These are phyloP conservation scores for Coniochaeta pulveracea DNA, from an alignment of 2,329 filamentous ascomycete species.

Conservation along the genomic window DNA sequence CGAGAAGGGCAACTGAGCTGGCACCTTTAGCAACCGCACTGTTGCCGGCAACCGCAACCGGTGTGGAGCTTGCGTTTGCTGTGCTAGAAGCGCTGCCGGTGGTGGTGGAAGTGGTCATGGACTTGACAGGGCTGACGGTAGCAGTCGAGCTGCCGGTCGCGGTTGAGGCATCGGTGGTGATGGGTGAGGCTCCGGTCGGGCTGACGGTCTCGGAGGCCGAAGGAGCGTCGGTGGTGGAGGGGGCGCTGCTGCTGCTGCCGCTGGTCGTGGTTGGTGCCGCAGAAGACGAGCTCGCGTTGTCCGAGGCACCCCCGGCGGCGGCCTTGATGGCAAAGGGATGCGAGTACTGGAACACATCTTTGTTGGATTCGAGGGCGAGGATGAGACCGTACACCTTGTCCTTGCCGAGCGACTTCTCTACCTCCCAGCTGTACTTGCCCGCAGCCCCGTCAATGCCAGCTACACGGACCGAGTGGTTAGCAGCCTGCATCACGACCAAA, in stretches of 20 bases:
- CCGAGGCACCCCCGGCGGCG: constrained; percentile 15
- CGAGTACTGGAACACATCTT: constrained; percentile 47
- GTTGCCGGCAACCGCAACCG: constrained; percentile 15
- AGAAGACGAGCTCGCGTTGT: constrained; percentile 15
- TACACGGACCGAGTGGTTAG: no score
- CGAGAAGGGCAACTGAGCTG: constrained; percentile 13
- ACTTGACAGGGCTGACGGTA: constrained; percentile 7
- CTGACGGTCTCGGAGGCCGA: constrained; percentile 16
- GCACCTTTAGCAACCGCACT: constrained; percentile 28
- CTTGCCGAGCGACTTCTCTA: constrained; percentile 31
- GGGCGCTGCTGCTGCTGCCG: constrained; percentile 6
- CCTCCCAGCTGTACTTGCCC: constrained; percentile 37
- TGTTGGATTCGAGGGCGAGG: constrained; percentile 36
- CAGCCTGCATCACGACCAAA: no score
- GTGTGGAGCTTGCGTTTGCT: constrained; percentile 5
- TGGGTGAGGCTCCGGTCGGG: constrained; percentile 14
- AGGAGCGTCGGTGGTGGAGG: constrained; percentile 8
- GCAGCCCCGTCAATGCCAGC: constrained; percentile 33
- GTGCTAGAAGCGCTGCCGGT: constrained; percentile 5
- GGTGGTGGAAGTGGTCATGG: constrained; percentile 7
- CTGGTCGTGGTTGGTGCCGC: constrained; percentile 8
- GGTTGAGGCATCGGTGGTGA: constrained; percentile 9
- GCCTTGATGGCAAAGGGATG: constrained; percentile 43
- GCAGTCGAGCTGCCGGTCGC: constrained; percentile 10
- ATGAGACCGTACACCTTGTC: constrained; percentile 44